Evolutionary conservation across 2,329 filamentous ascomycete genomes (phyloP).

Genomic region (Fusarium newnesense): DNA sequence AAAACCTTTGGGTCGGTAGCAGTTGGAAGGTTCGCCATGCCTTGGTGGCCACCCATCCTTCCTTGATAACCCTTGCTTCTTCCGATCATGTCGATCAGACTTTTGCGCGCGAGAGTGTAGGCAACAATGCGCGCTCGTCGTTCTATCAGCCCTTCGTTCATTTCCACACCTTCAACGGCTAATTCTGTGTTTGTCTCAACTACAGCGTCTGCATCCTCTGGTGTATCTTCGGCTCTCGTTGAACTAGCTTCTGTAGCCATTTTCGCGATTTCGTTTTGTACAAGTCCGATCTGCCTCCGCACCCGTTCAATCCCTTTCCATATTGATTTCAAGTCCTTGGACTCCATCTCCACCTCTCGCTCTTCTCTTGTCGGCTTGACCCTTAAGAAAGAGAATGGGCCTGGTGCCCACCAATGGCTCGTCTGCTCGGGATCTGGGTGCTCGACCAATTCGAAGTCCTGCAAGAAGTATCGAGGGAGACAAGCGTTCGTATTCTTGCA

Average conservation of each 20-base stretch:
- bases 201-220: neutral
- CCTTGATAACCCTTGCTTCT: neutral
- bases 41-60: slow-evolving; percentile 39
- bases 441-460: slow-evolving; percentile 66
- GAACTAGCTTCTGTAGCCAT: neutral
- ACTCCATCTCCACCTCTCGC: neutral
- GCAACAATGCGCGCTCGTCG: slow-evolving; percentile 21
- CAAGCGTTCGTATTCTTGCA: slow-evolving; percentile 60
- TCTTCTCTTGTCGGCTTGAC: slow-evolving; percentile 26
- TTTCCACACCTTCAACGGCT: neutral
- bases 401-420: slow-evolving; percentile 67
- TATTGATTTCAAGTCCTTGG: neutral
- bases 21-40: slow-evolving; percentile 36
- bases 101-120: slow-evolving; percentile 47
- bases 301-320: neutral
- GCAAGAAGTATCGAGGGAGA: slow-evolving; percentile 71
- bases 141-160: neutral
- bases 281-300: neutral
- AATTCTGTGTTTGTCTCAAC: neutral
- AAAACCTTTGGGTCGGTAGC: slow-evolving; percentile 31
- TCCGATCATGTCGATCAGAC: slow-evolving; percentile 42
- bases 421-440: slow-evolving; percentile 65
- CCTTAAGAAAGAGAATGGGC: slow-evolving; percentile 48
- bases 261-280: neutral
- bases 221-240: neutral